Evolutionary conservation across 768 basidiomycete genomes (phyloP).

Genomic region (Lyophyllum semitale): DNA sequence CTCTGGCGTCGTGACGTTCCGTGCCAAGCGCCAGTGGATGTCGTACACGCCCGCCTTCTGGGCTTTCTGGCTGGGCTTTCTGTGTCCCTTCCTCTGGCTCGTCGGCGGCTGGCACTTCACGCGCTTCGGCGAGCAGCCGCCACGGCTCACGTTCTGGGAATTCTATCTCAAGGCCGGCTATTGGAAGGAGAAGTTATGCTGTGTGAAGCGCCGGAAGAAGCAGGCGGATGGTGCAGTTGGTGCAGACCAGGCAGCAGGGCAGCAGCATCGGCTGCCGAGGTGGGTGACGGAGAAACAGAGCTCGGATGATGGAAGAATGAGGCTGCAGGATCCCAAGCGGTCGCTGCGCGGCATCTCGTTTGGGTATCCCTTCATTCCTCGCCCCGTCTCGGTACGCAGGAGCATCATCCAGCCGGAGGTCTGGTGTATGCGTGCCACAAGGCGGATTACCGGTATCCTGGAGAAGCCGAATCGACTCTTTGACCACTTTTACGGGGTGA

Average conservation of each 20-base stretch:
- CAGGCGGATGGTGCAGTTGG: slow-evolving; percentile 10
- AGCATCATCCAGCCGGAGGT: slow-evolving; percentile 14
- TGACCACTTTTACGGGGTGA: slow-evolving; percentile 46
- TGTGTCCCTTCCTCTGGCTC: slow-evolving; percentile 76
- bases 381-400: slow-evolving; percentile 38
- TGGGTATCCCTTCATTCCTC: slow-evolving; percentile 63
- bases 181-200: slow-evolving; percentile 40
- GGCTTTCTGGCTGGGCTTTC: slow-evolving; percentile 76
- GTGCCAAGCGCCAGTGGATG: slow-evolving; percentile 32
- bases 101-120: slow-evolving; percentile 75
- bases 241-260: slow-evolving; percentile 13
- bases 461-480: slow-evolving; percentile 45
- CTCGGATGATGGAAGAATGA: slow-evolving; percentile 42
- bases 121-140: slow-evolving; percentile 46
- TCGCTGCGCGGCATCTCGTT: slow-evolving; percentile 47
- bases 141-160: slow-evolving; percentile 45
- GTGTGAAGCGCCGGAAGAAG: slow-evolving; percentile 23
- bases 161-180: slow-evolving; percentile 42
- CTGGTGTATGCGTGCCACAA: slow-evolving; percentile 17
- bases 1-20: slow-evolving; percentile 32
- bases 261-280: slow-evolving; percentile 35
- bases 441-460: slow-evolving; percentile 33
- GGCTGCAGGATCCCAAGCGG: slow-evolving; percentile 46
- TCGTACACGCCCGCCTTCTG: slow-evolving; percentile 49
- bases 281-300: slow-evolving; percentile 47